phyloP scores from a whole-genome alignment of 495 filamentous ascomycete species.

The Evernia prunastri region DNA sequence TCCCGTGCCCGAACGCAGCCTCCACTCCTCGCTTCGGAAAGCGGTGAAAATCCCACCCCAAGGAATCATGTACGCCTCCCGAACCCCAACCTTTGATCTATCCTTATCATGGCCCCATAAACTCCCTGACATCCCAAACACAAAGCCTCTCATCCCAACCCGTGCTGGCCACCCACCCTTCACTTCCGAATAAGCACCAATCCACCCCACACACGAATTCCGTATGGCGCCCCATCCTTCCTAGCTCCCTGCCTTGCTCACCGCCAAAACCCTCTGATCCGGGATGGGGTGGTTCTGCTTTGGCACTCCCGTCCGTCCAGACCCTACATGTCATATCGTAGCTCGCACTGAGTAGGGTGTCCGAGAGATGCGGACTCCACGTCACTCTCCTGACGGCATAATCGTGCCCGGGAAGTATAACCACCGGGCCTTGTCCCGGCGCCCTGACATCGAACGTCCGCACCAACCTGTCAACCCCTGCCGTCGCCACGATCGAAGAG shows the following conservation, averaged over 20 bases:
- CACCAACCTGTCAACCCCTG: slow-evolving; percentile 80
- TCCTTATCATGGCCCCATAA: slow-evolving; percentile 41
- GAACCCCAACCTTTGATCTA: background rate
- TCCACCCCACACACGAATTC: slow-evolving; percentile 97
- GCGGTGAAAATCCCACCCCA: background rate
- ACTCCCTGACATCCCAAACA: slow-evolving; percentile 79
- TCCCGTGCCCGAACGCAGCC: background rate
- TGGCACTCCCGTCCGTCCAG: slow-evolving; percentile 72
- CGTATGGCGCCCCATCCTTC: slow-evolving; percentile 83
- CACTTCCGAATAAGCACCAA: slow-evolving; percentile 92
- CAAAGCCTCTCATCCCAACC: slow-evolving; percentile 90
- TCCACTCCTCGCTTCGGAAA: background rate
- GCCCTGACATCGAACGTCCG: slow-evolving; percentile 83
- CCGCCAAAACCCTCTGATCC: slow-evolving; percentile 26
- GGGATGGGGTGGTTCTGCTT: slow-evolving; percentile 34
- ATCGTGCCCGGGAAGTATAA: slow-evolving; percentile 73
- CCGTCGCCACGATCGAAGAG: slow-evolving; percentile 71
- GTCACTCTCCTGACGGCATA: slow-evolving; percentile 79
- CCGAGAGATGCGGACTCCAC: slow-evolving; percentile 87
- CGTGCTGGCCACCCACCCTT: slow-evolving; percentile 90
- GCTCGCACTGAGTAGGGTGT: slow-evolving; percentile 78
- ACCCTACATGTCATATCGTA: slow-evolving; percentile 97
- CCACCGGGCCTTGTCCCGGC: slow-evolving; percentile 60
- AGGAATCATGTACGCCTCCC: background rate
- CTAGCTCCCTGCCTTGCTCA: slow-evolving; percentile 62